Evolutionary conservation across 129 eudicot genomes (phyloP).

Genomic region (Artemisia tridentata): DNA sequence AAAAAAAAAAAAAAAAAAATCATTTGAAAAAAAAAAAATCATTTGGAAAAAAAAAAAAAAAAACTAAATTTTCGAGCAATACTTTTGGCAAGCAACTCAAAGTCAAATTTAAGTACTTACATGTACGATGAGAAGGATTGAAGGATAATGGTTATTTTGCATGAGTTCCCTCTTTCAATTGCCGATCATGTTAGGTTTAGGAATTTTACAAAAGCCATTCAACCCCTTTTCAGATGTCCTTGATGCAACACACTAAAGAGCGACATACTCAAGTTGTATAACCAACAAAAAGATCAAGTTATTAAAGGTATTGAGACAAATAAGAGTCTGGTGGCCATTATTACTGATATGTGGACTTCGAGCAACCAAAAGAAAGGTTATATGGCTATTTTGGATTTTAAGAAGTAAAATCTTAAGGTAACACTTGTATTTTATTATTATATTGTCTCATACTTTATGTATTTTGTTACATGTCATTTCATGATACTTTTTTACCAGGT

Average conservation of each 20-base stretch:
- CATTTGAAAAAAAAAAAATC: too few relatives aligned
- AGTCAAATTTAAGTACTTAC: background rate
- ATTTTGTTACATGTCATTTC: background rate
- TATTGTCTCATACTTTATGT: background rate
- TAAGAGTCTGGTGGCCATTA: background rate
- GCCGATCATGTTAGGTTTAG: background rate
- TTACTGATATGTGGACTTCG: constrained; percentile 2
- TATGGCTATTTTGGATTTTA: background rate
- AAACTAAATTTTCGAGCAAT: too few relatives aligned
- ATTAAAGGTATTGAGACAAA: background rate
- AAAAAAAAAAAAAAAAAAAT: background rate
- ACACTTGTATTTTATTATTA: background rate
- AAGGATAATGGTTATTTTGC: constrained; percentile 3
- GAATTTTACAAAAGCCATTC: background rate
- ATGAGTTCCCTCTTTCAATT: background rate
- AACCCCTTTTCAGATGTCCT: background rate
- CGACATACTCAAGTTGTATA: background rate
- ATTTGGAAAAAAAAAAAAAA: too few relatives aligned
- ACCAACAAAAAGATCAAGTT: background rate
- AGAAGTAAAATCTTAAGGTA: background rate
- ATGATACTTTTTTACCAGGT: too few relatives aligned
- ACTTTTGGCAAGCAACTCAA: background rate
- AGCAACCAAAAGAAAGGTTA: constrained; percentile 7
- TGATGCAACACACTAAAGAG: background rate
- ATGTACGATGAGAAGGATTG: background rate